phyloP scores from a whole-genome alignment of 1,284 basidiomycete species.

The Phylloboletellus chloephorus region DNA sequence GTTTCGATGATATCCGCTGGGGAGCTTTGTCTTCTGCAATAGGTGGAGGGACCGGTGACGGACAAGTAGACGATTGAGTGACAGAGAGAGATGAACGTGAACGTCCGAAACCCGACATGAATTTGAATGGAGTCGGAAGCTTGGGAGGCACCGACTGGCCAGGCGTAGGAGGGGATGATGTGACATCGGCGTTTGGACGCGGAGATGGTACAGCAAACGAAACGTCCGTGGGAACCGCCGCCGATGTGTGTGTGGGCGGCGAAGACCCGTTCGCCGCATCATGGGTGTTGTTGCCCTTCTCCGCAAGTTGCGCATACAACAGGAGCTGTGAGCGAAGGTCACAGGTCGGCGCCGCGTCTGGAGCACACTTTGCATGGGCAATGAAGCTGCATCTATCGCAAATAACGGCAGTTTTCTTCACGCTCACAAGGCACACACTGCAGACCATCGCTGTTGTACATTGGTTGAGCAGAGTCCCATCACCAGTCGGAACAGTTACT shows the following conservation, averaged over 20 bases:
- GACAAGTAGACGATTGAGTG: constrained; percentile 21
- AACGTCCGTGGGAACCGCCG: constrained; percentile 51
- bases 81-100: constrained; percentile 44
- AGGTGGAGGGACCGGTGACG: constrained; percentile 23
- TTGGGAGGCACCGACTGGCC: constrained; percentile 31
- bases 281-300: constrained; percentile 53
- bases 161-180: constrained; percentile 32
- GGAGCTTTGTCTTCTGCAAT: constrained; percentile 28
- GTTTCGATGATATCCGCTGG: constrained; percentile 29
- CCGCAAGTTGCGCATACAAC: constrained; percentile 66
- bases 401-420: constrained; percentile 84
- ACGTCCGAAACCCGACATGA: constrained; percentile 57
- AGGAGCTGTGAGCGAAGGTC: constrained; percentile 75
- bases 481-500: constrained; percentile 28
- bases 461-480: constrained; percentile 14
- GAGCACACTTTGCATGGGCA: constrained; percentile 75
- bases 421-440: constrained; percentile 73
- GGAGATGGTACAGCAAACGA: constrained; percentile 43
- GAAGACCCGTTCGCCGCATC: constrained; percentile 39
- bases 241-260: constrained; percentile 29
- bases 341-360: constrained; percentile 73
- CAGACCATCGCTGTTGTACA: constrained; percentile 70
- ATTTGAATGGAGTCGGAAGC: constrained; percentile 57
- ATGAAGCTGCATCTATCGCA: constrained; percentile 90
- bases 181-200: constrained; percentile 47